Base-by-base conservation (phyloP, 2,329 filamentous ascomycete species). In the Neofusicoccum sp. region DNA sequence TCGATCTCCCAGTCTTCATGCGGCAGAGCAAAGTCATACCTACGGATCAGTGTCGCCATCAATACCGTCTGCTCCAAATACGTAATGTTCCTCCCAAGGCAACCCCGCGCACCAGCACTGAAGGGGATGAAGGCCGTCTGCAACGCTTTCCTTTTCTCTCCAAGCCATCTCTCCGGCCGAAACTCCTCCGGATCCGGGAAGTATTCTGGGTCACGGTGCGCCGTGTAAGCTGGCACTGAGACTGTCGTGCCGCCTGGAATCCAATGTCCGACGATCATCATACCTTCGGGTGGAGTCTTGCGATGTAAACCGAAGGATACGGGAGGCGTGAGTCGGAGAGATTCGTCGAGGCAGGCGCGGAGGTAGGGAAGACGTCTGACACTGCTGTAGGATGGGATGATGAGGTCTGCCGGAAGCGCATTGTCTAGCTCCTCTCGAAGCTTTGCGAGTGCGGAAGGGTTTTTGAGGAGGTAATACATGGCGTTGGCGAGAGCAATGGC, bases 81-180 rank as follows among this genome's bases (percentile, higher is more conserved):
- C 85, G 71, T 86, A 85, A 69, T 54, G 56, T 70, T 67, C 40
- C 67, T 66, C 3, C 67, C 68, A 44, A 65, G 62, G 40, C 67
- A 70, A 5, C 62, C 63, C 14, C 68, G 63, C 3, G 66, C 68
- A 3, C 67, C 68, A 30, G 64, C 47, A 5, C 61, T 63, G 34
- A 68, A 68, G 2, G 41, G 58, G 9, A 68, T 24, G 51, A 70
- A 58, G 33, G 34, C 41, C 56, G 65, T 64, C 3, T 68, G 64
- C 66, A 69, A 65, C 14, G 44, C 61, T 16, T 53, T 62, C n/a
- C 16, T 62, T 9, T 63, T 61, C 3, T 61, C 60, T 14, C 56
- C 58, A 7, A 84, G 67, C 80, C 81, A 84, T 3, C 82, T 71
- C 45, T 81, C 80, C 0, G 81, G 80, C 1, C 70, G 70, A 63